These are phyloP conservation scores for Phytopythium chamaehyphon DNA, from an alignment of 352 stramenopile species.

Conservation along the genomic window DNA sequence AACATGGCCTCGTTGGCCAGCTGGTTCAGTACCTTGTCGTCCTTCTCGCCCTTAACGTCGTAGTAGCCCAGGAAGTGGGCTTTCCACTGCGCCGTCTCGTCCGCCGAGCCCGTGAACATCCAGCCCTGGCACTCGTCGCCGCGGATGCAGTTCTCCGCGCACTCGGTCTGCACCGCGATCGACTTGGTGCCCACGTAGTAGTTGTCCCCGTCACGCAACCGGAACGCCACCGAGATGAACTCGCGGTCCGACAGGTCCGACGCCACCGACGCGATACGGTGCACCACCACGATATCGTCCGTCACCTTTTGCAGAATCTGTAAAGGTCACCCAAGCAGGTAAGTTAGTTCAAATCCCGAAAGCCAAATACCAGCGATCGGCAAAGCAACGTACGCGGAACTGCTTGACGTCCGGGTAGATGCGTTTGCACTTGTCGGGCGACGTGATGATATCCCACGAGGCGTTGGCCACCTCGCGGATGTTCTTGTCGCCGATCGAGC, in stretches of 20 bases:
- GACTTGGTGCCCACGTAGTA: constrained; percentile 80
- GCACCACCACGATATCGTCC: constrained; percentile 78
- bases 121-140: constrained; percentile 79
- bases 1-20: constrained; percentile 84
- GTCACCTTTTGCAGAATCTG: constrained; percentile 80
- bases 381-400: constrained; percentile 46
- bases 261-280: constrained; percentile 69
- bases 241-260: constrained; percentile 72
- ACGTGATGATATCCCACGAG: constrained; percentile 85
- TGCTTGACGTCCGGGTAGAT: constrained; percentile 84
- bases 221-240: constrained; percentile 77
- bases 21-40: constrained; percentile 83
- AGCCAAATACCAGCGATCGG: not conserved
- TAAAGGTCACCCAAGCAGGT: not conserved
- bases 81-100: constrained; percentile 67
- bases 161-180: constrained; percentile 66
- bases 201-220: constrained; percentile 66
- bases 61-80: constrained; percentile 80
- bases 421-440: constrained; percentile 73
- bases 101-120: constrained; percentile 75
- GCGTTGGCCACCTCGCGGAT: constrained; percentile 67
- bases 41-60: constrained; percentile 79
- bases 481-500: constrained; percentile 62
- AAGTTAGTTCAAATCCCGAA: constrained; percentile 4
- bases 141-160: constrained; percentile 72